A percentile compares a stretch with the other conserved stretches of the same genome.
Evolutionary conservation across 2,329 filamentous ascomycete genomes (phyloP).

Genomic region (Talaromyces funiculosus): DNA sequence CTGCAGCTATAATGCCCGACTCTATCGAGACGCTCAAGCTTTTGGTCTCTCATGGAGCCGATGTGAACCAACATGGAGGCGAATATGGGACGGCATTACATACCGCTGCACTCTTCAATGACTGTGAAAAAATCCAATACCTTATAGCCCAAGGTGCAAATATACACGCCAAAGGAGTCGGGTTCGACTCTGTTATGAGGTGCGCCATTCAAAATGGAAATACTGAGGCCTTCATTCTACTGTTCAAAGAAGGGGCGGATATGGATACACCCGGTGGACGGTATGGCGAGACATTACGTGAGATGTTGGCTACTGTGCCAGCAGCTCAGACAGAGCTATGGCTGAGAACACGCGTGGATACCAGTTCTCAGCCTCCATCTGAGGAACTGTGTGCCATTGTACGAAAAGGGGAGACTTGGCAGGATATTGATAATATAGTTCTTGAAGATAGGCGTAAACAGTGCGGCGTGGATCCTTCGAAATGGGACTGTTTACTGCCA

Average conservation of each 20-base stretch:
- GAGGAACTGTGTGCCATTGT: background rate
- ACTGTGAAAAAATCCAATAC: conserved; percentile 1
- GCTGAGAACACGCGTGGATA: background rate
- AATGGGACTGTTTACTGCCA: background rate
- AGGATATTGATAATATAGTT: conserved; percentile 3
- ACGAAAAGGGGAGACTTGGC: background rate
- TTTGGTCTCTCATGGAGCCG: background rate
- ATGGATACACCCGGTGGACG: background rate
- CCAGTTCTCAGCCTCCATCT: background rate
- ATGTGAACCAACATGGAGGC: conserved; percentile 4
- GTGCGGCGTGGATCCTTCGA: background rate
- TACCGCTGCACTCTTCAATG: conserved; percentile 4
- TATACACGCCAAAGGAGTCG: background rate
- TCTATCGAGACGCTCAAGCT: background rate
- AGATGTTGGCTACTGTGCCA: background rate
- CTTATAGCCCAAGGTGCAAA: conserved; percentile 4
- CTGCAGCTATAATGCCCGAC: background rate
- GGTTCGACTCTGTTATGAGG: conserved; percentile 1
- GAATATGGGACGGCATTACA: conserved; percentile 7
- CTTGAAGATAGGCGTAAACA: background rate
- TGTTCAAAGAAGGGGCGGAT: conserved; percentile 8
- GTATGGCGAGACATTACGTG: background rate
- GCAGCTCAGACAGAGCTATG: background rate
- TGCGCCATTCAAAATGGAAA: background rate
- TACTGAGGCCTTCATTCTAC: background rate